These are phyloP conservation scores for Scalesia atractyloides DNA, from an alignment of 129 eudicot genomes.

Conservation along the genomic window DNA sequence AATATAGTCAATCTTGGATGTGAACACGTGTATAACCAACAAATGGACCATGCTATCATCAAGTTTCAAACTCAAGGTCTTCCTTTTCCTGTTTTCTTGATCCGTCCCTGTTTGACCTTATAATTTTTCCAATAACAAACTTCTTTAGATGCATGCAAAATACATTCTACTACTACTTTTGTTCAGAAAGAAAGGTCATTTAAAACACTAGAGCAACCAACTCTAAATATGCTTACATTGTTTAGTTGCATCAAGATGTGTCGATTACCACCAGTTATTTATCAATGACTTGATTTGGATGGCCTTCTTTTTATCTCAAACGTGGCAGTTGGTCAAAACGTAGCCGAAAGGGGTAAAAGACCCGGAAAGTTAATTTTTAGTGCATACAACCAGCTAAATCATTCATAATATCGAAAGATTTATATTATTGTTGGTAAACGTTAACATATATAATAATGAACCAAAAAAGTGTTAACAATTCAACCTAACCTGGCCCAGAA, in stretches of 20 bases:
- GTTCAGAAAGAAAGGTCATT: slow-evolving; percentile 22
- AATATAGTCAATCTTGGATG: slow-evolving; percentile 36
- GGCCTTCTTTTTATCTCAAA: background rate
- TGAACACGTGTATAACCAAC: slow-evolving; percentile 30
- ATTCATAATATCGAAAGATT: background rate
- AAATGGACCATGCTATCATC: slow-evolving; percentile 22
- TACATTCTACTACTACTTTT: slow-evolving; percentile 20
- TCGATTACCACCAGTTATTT: slow-evolving; percentile 1
- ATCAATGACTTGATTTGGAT: background rate
- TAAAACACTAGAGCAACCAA: slow-evolving; percentile 16
- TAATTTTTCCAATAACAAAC: slow-evolving; percentile 12
- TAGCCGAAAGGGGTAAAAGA: background rate
- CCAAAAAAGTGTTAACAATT: background rate
- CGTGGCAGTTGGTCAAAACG: background rate
- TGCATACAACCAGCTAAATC: background rate
- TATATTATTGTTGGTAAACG: background rate
- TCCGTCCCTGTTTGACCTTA: slow-evolving; percentile 30
- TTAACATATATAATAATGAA: background rate
- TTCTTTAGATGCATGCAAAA: slow-evolving; percentile 37
- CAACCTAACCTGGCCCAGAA: background rate
- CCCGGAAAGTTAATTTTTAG: background rate
- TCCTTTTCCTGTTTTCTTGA: slow-evolving; percentile 21
- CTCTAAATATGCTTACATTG: slow-evolving; percentile 4
- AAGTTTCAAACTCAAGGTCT: slow-evolving; percentile 27
- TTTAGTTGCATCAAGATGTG: background rate